A percentile compares a stretch with the other conserved stretches of the same genome.
Evolutionary conservation across 768 basidiomycete species (phyloP).

Genomic region (Pleurotus salmoneostramineus): DNA sequence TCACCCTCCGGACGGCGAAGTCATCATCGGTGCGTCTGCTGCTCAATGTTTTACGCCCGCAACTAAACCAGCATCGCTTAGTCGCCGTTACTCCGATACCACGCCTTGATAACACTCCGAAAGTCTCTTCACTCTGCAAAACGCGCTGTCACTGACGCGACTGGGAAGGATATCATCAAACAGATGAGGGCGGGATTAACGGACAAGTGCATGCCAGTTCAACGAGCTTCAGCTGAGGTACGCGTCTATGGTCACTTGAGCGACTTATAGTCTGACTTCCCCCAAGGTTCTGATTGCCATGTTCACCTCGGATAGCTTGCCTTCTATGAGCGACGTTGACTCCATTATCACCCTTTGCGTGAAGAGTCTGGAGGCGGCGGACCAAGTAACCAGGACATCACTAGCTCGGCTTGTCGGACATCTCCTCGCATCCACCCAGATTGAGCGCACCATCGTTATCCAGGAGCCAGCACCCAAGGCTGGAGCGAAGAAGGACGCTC

Average conservation of each 20-base stretch:
- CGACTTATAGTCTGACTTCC: background rate
- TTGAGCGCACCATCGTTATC: constrained; percentile 45
- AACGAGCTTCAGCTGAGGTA: constrained; percentile 81
- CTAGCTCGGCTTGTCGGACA: constrained; percentile 81
- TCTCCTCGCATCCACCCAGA: constrained; percentile 80
- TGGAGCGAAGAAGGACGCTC: constrained; percentile 50
- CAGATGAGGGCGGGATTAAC: constrained; percentile 69
- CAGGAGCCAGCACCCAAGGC: constrained; percentile 50
- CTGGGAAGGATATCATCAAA: constrained; percentile 79
- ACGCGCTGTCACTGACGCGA: constrained; percentile 76
- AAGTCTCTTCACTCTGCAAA: constrained; percentile 80
- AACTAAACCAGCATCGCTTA: constrained; percentile 23
- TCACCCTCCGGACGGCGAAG: constrained; percentile 64
- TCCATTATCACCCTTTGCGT: constrained; percentile 61
- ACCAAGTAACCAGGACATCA: constrained; percentile 78
- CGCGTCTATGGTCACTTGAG: constrained; percentile 10
- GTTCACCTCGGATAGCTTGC: constrained; percentile 52
- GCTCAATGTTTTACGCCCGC: background rate
- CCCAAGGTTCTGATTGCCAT: constrained; percentile 44
- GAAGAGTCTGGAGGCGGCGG: constrained; percentile 75
- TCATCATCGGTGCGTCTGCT: constrained; percentile 61
- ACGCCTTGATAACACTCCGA: constrained; percentile 72
- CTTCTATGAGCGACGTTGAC: constrained; percentile 73
- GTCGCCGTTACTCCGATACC: constrained; percentile 79
- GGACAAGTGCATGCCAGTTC: constrained; percentile 83